Evolutionary conservation across 2,329 filamentous ascomycete species (phyloP), one percentile per base, ranked within the genome.

Genomic region (Xylariaceae sp.): DNA sequence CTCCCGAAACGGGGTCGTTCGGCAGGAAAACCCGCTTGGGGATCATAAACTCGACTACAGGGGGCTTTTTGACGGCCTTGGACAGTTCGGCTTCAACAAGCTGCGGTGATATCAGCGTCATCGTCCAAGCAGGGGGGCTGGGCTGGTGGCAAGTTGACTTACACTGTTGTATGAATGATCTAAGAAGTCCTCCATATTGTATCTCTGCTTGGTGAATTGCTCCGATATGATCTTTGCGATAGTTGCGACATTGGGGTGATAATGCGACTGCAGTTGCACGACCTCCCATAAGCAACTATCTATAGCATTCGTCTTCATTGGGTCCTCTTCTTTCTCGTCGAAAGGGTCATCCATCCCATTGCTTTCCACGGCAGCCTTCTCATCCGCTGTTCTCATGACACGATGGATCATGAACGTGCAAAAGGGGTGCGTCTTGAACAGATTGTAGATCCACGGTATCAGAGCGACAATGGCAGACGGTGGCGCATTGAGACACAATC

Each of bases 391-490:
- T 52, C 80, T 81, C 44, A 82, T 78, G 60, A 85, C 85, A 57
- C 94, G 86, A 73, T 99, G 95, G 66, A 99, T 84, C 92, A 99
- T 96, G 70, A 96, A 97, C 0, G 93, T 95, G 71, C 91, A 96
- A 1, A 87, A 86, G 0, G 93, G 93, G 72, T 99, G 94, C 65
- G 83, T 84, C 74, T 90, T 94, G 72, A 99, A 82, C 66, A 96
- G 82, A 75, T 99, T 99, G 79, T 99, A 99, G 55, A 93, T 87
- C 86, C 91, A 97, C 0, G 94, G 95, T 8, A 97, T 81, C 51
- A 96, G 86, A 56, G 87, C 88, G 13, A 97, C 92, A 56, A 97
- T 88, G 35, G 91, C 92, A 39, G 90, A 86, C 1, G 95, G 94
- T 2, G 95, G 93, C 0, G 91, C 92, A 69, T 90, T 87, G n/a